Conservation (phyloP, 1,284 basidiomycete genomes). For the Coniferiporia weirii region DNA sequence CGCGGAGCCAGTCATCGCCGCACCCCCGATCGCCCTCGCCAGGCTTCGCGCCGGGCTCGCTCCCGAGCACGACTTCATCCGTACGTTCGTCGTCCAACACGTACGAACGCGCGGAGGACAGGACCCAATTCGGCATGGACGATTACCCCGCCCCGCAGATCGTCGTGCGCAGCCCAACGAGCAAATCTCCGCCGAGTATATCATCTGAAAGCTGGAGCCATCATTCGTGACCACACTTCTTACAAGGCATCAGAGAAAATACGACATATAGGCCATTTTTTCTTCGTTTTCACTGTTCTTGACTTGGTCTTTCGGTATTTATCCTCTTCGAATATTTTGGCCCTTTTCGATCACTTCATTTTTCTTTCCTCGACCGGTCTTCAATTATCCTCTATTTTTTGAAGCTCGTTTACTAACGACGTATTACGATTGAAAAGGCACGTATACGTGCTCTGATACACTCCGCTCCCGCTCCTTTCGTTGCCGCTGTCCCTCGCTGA, state of each 20-base stretch:
- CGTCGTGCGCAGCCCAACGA: constrained; percentile 5
- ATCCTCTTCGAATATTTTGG: not conserved
- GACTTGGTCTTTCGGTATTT: not conserved
- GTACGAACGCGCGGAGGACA: not conserved
- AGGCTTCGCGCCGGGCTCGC: not conserved
- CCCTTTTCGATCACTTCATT: not conserved
- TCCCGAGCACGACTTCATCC: not conserved
- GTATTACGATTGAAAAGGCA: not conserved
- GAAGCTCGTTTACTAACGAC: not conserved
- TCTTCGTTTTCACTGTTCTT: not conserved
- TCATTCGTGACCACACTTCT: not conserved
- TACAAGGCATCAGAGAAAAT: not conserved
- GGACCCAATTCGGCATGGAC: not conserved
- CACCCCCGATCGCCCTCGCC: not conserved
- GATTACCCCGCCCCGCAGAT: not conserved
- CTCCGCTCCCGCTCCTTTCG: not conserved
- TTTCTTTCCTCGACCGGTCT: not conserved
- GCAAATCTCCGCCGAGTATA: not conserved
- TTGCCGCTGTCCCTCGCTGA: too few species aligned
- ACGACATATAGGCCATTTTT: not conserved
- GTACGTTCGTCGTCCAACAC: not conserved
- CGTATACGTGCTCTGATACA: not conserved
- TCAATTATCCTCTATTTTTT: not conserved
- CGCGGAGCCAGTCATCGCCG: not conserved
- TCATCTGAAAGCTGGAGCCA: not conserved